phyloP scores from a whole-genome alignment of 208 protist species.

The Leishmania turanica region DNA sequence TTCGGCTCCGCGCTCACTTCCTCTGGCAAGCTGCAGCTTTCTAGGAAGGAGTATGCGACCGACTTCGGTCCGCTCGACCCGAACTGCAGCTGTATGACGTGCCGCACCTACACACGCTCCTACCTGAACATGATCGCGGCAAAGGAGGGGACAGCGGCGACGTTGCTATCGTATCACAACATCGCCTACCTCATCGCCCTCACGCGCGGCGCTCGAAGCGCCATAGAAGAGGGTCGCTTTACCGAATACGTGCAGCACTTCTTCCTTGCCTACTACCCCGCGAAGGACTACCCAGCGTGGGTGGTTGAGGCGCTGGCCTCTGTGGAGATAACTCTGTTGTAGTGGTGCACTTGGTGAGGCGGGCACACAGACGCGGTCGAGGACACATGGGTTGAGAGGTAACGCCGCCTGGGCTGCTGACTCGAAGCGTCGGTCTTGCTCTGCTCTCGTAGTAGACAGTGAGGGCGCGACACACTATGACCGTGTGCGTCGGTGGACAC shows the following conservation, averaged over 20 bases:
- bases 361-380: background rate
- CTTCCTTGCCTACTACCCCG: slow-evolving; percentile 83
- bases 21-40: slow-evolving; percentile 82
- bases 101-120: slow-evolving; percentile 92
- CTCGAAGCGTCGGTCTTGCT: background rate
- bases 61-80: slow-evolving; percentile 87
- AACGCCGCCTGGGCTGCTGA: background rate
- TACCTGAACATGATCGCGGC: slow-evolving; percentile 92
- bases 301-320: slow-evolving; percentile 79
- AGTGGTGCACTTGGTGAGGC: background rate
- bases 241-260: slow-evolving; percentile 88
- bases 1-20: slow-evolving; percentile 96
- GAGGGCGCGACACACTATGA: background rate
- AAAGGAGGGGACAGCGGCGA: slow-evolving; percentile 90
- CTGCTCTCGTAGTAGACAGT: background rate
- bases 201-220: slow-evolving; percentile 86
- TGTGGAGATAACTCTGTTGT: slow-evolving; percentile 79
- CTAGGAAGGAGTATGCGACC: slow-evolving; percentile 62
- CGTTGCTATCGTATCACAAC: slow-evolving; percentile 98
- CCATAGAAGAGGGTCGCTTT: slow-evolving; percentile 84
- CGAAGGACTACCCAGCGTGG: slow-evolving; percentile 90
- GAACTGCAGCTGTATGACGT: slow-evolving; percentile 92
- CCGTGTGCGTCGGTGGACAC: background rate
- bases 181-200: slow-evolving; percentile 96
- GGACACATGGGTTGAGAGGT: background rate